Evolutionary conservation across 2,329 filamentous ascomycete species (phyloP).

Genomic region (Ophiocordyceps camponoti-leonardi): DNA sequence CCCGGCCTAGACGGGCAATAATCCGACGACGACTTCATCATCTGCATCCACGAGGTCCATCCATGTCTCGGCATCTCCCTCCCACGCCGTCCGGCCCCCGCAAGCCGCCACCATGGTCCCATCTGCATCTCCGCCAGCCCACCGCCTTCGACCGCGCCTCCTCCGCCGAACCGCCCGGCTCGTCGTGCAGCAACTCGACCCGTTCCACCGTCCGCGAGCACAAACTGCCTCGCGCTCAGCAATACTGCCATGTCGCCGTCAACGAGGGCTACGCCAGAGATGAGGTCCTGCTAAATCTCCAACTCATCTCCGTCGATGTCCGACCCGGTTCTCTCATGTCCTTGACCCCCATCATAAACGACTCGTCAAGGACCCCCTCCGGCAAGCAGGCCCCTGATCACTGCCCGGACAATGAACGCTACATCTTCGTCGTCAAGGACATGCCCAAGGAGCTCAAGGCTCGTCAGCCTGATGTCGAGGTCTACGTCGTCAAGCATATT

Average conservation of each 20-base stretch:
- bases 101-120: constrained; percentile 31
- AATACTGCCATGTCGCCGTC: constrained; percentile 35
- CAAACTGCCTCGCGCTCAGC: constrained; percentile 19
- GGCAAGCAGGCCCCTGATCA: constrained; percentile 15
- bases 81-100: constrained; percentile 23
- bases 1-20: no score
- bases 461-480: constrained; percentile 46
- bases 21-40: no score
- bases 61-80: constrained; percentile 25
- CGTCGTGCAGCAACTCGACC: constrained; percentile 31
- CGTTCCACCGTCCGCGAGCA: constrained; percentile 26
- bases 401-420: constrained; percentile 22
- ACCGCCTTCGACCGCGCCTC: constrained; percentile 26
- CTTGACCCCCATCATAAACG: constrained; percentile 43
- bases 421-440: constrained; percentile 57
- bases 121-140: constrained; percentile 35
- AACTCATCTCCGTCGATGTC: constrained; percentile 47
- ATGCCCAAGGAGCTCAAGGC: constrained; percentile 50
- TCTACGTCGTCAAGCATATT: constrained; percentile 61
- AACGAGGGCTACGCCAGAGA: constrained; percentile 64
- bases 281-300: constrained; percentile 63
- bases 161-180: constrained; percentile 20
- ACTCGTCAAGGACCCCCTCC: constrained; percentile 19
- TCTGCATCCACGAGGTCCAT: background rate
- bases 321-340: constrained; percentile 55